Base-by-base conservation (phyloP, 331 rosid genomes). In the Phaseolus coccineus region DNA sequence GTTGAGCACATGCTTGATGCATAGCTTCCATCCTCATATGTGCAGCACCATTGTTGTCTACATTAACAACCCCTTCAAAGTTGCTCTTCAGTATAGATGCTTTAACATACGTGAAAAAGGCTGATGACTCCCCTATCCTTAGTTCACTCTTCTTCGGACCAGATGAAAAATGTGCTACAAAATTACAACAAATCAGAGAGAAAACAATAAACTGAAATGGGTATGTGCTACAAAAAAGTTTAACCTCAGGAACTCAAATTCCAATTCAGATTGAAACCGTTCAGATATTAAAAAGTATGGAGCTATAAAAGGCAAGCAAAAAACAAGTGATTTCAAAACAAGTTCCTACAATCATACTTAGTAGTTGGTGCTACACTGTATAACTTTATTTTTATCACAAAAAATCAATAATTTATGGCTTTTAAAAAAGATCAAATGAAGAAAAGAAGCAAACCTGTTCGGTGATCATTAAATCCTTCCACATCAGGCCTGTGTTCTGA, bases 91-190 rank as follows among this genome's bases (percentile, higher is more conserved):
- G 61, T 27, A 69, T 28, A 84, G 84, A 56, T 42, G 90, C 84
- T 85, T 96, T 96, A 69, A 93, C 96, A 71, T 96, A 96, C 9
- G 95, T 89, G 69, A 93, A 87, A 84, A 96, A 96, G 81, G 99
- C 98, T 39, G 99, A 96, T 48, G 98, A 96, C 80, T 92, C 89
- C 11, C 99, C 98, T 73, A 96, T 93, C 92, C 88, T 93, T 62
- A 96, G 85, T 80, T 90, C 90, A 70, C 96, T 96, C 89, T 89
- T 93, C 76, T 75, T 91, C 5, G 95, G 99, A 80, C 92, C 94
- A 79, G 85, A 74, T 28, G 87, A 84, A 81, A 87, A 87, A 56
- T 85, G 80, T 31, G 85, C 97, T 91, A 81, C 87, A 65, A 35
- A 42, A 70, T 78, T 51, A 71, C 42, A 84, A 70, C 55, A 66